Evolutionary conservation across 1,139 yeast genomes (phyloP).

Genomic region (Zygosaccharomyces pseudobailii): DNA sequence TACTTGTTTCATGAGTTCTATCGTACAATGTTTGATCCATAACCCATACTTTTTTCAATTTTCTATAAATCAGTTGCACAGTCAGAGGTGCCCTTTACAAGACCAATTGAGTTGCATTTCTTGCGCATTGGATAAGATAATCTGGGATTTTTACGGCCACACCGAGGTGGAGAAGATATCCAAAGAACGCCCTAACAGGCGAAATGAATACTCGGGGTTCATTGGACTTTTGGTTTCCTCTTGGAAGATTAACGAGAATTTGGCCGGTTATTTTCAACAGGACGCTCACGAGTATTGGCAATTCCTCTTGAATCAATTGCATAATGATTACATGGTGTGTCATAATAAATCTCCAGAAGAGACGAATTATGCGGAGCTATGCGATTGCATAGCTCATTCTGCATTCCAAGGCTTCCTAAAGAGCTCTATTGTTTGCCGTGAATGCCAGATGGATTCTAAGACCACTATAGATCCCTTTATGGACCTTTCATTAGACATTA

Average conservation of each 20-base stretch:
- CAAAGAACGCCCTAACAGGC: slow-evolving; percentile 38
- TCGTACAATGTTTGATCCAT: slow-evolving; percentile 79
- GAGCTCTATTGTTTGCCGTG: slow-evolving; percentile 67
- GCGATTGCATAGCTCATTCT: slow-evolving; percentile 79
- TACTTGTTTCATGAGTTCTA: slow-evolving; percentile 92
- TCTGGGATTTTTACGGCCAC: slow-evolving; percentile 45
- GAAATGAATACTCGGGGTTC: slow-evolving; percentile 24
- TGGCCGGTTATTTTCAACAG: slow-evolving; percentile 94
- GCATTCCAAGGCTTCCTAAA: slow-evolving; percentile 71
- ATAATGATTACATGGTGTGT: slow-evolving; percentile 40
- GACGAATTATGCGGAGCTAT: slow-evolving; percentile 28
- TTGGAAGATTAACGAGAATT: slow-evolving; percentile 74
- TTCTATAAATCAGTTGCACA: slow-evolving; percentile 45
- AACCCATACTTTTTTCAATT: slow-evolving; percentile 79
- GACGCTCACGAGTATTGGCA: slow-evolving; percentile 99
- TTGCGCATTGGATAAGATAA: slow-evolving; percentile 77
- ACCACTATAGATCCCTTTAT: slow-evolving; percentile 82
- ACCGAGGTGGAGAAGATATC: slow-evolving; percentile 4
- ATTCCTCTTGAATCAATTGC: slow-evolving; percentile 78
- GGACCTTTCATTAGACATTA: slow-evolving; percentile 78
- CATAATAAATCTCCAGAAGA: slow-evolving; percentile 20
- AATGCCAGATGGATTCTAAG: slow-evolving; percentile 57
- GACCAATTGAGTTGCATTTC: slow-evolving; percentile 52
- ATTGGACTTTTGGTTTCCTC: slow-evolving; percentile 59
- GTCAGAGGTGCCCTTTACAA: slow-evolving; percentile 23